phyloP scores from a whole-genome alignment of 257 asterid species.

The Cordia subcordata region DNA sequence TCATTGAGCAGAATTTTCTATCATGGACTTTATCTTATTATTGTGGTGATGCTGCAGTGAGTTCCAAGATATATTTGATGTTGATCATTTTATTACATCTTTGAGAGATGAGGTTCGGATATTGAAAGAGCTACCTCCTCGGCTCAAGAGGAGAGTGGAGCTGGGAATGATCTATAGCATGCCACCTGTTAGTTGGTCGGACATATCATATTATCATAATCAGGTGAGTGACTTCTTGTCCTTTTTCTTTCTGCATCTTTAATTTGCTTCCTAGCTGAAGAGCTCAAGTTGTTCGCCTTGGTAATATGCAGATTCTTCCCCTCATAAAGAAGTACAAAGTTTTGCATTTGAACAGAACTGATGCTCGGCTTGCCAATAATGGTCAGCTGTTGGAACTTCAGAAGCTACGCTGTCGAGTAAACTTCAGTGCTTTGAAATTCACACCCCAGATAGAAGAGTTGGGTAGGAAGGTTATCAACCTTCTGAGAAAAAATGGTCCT shows the following conservation, averaged over 20 bases:
- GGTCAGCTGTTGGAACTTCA: conserved; percentile 83
- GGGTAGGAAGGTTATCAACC: conserved; percentile 78
- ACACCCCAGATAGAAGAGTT: conserved; percentile 92
- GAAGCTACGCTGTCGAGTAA: conserved; percentile 90
- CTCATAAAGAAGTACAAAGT: conserved; percentile 85
- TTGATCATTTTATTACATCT: conserved; percentile 86
- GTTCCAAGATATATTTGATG: conserved; percentile 87
- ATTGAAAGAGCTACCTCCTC: conserved; percentile 83
- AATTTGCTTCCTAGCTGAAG: background rate
- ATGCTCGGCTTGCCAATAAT: conserved; percentile 88
- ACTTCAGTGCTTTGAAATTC: conserved; percentile 70
- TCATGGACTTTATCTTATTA: background rate
- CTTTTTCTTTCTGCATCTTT: conserved; percentile 6
- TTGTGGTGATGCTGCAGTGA: conserved; percentile 51
- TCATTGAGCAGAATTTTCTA: no score
- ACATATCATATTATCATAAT: conserved; percentile 76
- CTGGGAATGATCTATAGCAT: conserved; percentile 62
- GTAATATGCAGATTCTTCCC: conserved; percentile 72
- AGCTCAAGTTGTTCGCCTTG: conserved; percentile 9
- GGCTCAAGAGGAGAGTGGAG: conserved; percentile 83
- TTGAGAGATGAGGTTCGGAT: conserved; percentile 94
- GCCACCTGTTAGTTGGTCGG: conserved; percentile 98
- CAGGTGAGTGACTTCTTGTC: conserved; percentile 43
- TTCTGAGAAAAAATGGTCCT: conserved; percentile 79
- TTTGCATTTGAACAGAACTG: conserved; percentile 88